phyloP scores from a whole-genome alignment of 2,329 filamentous ascomycete genomes.

The Pseudocercospora macadamiae region DNA sequence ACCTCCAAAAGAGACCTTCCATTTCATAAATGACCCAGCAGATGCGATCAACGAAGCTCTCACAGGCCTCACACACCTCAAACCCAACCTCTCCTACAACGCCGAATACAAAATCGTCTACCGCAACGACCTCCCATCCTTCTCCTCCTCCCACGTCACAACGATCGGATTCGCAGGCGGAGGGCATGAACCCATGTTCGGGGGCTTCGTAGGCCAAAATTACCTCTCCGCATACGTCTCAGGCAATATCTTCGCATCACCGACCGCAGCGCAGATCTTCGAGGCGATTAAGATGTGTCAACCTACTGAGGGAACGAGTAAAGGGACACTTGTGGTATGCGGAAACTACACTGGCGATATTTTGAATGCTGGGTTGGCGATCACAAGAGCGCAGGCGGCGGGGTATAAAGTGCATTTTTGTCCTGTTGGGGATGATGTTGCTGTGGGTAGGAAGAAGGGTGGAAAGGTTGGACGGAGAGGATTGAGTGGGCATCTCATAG shows the following conservation, averaged over 20 bases:
- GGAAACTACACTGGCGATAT: constrained; percentile 69
- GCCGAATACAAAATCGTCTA: constrained; percentile 42
- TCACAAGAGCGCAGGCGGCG: constrained; percentile 59
- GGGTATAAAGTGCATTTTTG: constrained; percentile 61
- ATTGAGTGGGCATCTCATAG: constrained; percentile 63
- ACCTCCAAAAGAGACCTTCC: constrained; percentile 40
- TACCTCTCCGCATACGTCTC: constrained; percentile 64
- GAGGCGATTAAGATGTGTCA: constrained; percentile 59
- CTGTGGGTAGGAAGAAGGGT: constrained; percentile 59
- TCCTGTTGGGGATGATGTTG: constrained; percentile 68
- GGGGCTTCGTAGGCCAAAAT: constrained; percentile 65
- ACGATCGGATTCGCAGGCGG: constrained; percentile 43
- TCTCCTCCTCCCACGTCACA: constrained; percentile 38
- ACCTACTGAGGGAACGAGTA: constrained; percentile 47
- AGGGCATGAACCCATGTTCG: constrained; percentile 62
- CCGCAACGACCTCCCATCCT: constrained; percentile 38
- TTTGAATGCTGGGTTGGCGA: constrained; percentile 63
- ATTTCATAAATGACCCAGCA: constrained; percentile 42
- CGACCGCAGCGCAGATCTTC: constrained; percentile 65
- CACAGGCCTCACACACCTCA: constrained; percentile 39
- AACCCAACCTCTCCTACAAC: constrained; percentile 39
- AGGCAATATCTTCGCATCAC: constrained; percentile 67
- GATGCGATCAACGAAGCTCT: constrained; percentile 42
- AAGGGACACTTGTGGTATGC: constrained; percentile 62
- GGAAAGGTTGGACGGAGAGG: constrained; percentile 64